These are phyloP conservation scores for Bolboschoenoplectus hybrid DNA, from an alignment of 202 grass and related monocot species.

Conservation along the genomic window DNA sequence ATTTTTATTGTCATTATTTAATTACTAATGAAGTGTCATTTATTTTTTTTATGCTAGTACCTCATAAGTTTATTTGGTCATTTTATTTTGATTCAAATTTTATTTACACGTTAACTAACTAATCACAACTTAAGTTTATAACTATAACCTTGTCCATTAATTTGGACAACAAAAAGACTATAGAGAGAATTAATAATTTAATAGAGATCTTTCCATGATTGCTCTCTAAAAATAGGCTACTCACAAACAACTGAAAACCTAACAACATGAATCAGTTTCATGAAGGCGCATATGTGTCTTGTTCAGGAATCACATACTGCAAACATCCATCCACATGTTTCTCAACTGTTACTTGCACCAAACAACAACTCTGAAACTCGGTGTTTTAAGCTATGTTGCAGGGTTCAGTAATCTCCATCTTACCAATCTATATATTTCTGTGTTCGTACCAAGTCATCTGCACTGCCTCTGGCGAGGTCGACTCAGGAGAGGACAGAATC, in stretches of 20 bases:
- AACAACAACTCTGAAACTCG: background rate
- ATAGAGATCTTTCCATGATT: background rate
- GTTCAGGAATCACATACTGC: background rate
- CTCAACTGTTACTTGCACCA: constrained; percentile 6
- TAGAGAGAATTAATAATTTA: background rate
- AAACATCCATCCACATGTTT: background rate
- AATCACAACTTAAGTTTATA: background rate
- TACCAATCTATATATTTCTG: background rate
- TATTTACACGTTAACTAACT: background rate
- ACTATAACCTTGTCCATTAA: background rate
- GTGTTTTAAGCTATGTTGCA: background rate
- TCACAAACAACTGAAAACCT: constrained; percentile 4
- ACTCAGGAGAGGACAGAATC: background rate
- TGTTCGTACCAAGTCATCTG: background rate
- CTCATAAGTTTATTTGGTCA: too few species aligned
- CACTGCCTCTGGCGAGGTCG: background rate
- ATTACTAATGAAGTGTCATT: too few species aligned
- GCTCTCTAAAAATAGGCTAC: constrained; percentile 1
- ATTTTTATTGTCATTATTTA: too few species aligned
- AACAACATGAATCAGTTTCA: constrained; percentile 1
- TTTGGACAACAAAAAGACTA: background rate
- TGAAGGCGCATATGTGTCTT: background rate
- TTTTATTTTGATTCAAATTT: background rate
- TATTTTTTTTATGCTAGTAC: too few species aligned
- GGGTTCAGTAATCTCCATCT: background rate